Conservation (phyloP, 768 basidiomycete species). For the Pholiota molesta region DNA sequence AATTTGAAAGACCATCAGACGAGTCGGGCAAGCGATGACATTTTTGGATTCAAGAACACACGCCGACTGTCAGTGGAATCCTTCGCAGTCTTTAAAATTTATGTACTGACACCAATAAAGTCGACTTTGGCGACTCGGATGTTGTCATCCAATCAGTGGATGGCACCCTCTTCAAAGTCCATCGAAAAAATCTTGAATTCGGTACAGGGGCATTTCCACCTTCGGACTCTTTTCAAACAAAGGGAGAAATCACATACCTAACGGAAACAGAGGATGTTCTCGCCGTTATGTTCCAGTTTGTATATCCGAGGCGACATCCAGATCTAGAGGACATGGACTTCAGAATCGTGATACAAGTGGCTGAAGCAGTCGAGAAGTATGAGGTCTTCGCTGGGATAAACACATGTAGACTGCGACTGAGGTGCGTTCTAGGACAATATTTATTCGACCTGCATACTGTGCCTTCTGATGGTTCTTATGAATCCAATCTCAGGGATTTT, state of each 20-base stretch:
- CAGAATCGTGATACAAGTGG: conserved; percentile 17
- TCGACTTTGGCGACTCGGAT: neutral
- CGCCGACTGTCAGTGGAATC: neutral
- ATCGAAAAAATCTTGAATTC: conserved; percentile 16
- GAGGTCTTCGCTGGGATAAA: conserved; percentile 29
- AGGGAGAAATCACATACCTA: conserved; percentile 22
- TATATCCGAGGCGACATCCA: conserved; percentile 29
- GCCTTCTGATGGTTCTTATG: neutral
- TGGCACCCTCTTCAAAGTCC: conserved; percentile 17
- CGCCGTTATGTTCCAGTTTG: conserved; percentile 30
- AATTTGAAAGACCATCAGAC: no score
- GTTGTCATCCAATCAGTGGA: conserved; percentile 16
- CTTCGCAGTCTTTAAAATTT: neutral
- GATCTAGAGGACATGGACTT: conserved; percentile 21
- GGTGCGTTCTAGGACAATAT: conserved; percentile 13
- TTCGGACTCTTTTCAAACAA: conserved; percentile 19
- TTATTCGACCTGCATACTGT: neutral
- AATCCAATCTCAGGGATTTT: neutral
- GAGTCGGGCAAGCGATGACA: neutral
- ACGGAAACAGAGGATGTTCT: conserved; percentile 25
- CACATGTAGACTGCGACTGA: conserved; percentile 22
- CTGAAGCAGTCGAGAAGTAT: conserved; percentile 33
- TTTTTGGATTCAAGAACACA: neutral
- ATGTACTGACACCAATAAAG: neutral
- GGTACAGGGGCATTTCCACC: conserved; percentile 17